Percentiles rank a stretch among this genome's conserved stretches.
phyloP scores from a whole-genome alignment of 805 yeast genomes.

The Candida montana region DNA sequence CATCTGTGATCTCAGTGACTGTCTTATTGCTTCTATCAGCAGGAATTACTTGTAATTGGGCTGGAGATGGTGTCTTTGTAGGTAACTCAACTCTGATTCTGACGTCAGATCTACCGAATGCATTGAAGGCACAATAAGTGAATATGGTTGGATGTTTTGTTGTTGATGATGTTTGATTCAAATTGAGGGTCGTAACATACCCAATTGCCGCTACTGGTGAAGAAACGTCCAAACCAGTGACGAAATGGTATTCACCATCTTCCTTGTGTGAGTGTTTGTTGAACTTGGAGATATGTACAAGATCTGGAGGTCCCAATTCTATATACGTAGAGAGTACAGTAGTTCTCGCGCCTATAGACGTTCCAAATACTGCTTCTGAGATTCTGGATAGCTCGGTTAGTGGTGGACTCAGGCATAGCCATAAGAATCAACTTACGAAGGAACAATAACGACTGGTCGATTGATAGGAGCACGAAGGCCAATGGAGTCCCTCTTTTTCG shows the following conservation, averaged over 20 bases:
- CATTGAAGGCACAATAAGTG: slow-evolving; percentile 67
- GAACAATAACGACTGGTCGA: slow-evolving; percentile 18
- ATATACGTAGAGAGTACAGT: slow-evolving; percentile 31
- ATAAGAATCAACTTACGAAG: slow-evolving; percentile 16
- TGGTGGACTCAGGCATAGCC: background rate
- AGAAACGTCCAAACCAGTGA: slow-evolving; percentile 43
- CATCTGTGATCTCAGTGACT: slow-evolving; percentile 27
- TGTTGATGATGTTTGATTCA: slow-evolving; percentile 18
- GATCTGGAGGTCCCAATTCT: slow-evolving; percentile 74
- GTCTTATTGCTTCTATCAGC: slow-evolving; percentile 32
- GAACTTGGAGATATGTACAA: slow-evolving; percentile 45
- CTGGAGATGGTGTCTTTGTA: slow-evolving; percentile 32
- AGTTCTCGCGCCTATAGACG: slow-evolving; percentile 48
- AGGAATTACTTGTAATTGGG: slow-evolving; percentile 27
- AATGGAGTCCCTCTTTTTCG: slow-evolving; percentile 15
- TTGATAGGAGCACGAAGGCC: slow-evolving; percentile 8
- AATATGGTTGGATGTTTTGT: slow-evolving; percentile 26
- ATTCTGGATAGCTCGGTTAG: slow-evolving; percentile 27
- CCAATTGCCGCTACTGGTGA: slow-evolving; percentile 42
- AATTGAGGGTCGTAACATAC: slow-evolving; percentile 35
- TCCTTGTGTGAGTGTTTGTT: slow-evolving; percentile 31
- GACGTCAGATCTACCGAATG: slow-evolving; percentile 64
- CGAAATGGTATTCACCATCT: slow-evolving; percentile 44
- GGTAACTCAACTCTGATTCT: slow-evolving; percentile 60
- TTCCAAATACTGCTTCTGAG: slow-evolving; percentile 44